phyloP scores from a whole-genome alignment of 1,139 yeast species.

The Protomyces pachydermus region DNA sequence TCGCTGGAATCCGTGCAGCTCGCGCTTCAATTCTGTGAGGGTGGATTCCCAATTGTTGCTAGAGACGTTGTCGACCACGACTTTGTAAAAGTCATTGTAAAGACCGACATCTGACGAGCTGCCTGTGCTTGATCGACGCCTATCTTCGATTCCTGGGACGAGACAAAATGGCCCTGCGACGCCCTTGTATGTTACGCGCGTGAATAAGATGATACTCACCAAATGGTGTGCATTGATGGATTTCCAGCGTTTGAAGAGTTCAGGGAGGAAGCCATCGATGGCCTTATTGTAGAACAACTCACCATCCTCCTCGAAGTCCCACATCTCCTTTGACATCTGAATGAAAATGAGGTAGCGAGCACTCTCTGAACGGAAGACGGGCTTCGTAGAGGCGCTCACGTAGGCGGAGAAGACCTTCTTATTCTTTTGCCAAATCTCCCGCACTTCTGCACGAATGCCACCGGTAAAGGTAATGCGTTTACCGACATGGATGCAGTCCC shows the following conservation, averaged over 20 bases:
- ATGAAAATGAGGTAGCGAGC: conserved; percentile 77
- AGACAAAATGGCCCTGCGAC: conserved; percentile 23
- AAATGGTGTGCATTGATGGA: conserved; percentile 82
- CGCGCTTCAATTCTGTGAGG: conserved; percentile 79
- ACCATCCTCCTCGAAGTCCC: conserved; percentile 96
- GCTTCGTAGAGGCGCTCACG: conserved; percentile 66
- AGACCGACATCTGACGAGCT: conserved; percentile 1
- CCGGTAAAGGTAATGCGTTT: conserved; percentile 64
- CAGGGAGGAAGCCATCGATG: conserved; percentile 84
- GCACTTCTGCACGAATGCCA: conserved; percentile 59
- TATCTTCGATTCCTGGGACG: background rate
- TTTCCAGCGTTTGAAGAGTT: conserved; percentile 82
- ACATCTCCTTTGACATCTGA: conserved; percentile 92
- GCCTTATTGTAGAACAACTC: conserved; percentile 89
- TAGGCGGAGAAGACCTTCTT: conserved; percentile 50
- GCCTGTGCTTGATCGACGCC: background rate
- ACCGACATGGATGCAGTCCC: conserved; percentile 60
- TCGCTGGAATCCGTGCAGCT: conserved; percentile 74
- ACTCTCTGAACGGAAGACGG: conserved; percentile 84
- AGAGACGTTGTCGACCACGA: conserved; percentile 85
- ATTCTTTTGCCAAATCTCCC: conserved; percentile 67
- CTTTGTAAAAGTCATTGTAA: conserved; percentile 69
- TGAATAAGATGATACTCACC: conserved; percentile 81
- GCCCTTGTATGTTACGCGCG: conserved; percentile 57
- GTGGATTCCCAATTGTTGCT: conserved; percentile 68